A percentile compares a stretch with the other conserved stretches of the same genome.
These are phyloP conservation scores for Calamus simplicifolius DNA, from an alignment of 176 grass and related monocot genomes.

Conservation along the genomic window DNA sequence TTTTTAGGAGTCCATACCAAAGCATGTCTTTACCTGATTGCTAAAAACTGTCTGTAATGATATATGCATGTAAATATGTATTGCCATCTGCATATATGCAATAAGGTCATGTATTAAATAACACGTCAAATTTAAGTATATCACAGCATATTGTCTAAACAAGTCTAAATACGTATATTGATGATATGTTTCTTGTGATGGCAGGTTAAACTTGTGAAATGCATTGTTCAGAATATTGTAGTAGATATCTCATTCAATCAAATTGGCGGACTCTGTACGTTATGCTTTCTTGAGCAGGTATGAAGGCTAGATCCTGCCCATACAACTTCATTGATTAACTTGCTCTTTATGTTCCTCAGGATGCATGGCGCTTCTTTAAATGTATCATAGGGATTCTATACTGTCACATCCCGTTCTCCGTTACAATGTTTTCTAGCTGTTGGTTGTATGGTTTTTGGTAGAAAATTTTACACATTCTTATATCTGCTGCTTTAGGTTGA, in stretches of 20 bases:
- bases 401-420: too few relatives aligned
- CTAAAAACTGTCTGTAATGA: too few relatives aligned
- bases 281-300: slow-evolving; percentile 97
- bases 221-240: slow-evolving; percentile 74
- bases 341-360: background rate
- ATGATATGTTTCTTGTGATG: slow-evolving; percentile 12
- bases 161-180: too few relatives aligned
- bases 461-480: background rate
- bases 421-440: background rate
- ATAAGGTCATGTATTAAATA: too few relatives aligned
- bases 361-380: background rate
- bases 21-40: too few relatives aligned
- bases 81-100: too few relatives aligned
- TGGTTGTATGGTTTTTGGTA: background rate
- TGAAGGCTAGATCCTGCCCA: slow-evolving; percentile 1
- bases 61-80: too few relatives aligned
- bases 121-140: too few relatives aligned
- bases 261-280: slow-evolving; percentile 67
- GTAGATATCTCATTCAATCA: slow-evolving; percentile 96
- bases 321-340: background rate
- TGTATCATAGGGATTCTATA: background rate
- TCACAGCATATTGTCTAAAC: too few relatives aligned
- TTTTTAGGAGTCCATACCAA: too few relatives aligned
- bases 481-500: slow-evolving; percentile 51
- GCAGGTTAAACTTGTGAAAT: slow-evolving; percentile 94